Percentiles rank a stretch among this genome's conserved stretches.
phyloP scores from a whole-genome alignment of 2,329 filamentous ascomycete species.

The Ambrosiella beaveri region DNA sequence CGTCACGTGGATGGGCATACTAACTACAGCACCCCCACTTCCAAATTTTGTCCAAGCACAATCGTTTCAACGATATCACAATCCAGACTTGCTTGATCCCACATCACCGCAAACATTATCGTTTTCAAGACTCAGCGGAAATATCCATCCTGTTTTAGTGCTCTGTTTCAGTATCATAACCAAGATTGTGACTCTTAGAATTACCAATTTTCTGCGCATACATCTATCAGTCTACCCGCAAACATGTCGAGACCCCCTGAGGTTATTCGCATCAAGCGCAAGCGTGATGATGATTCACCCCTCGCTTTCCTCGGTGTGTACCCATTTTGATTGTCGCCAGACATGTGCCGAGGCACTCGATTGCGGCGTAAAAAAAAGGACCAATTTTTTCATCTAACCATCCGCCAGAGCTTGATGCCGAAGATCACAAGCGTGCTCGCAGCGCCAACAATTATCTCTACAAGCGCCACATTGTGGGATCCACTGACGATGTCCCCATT shows the following conservation, averaged over 20 bases:
- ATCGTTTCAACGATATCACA: not conserved
- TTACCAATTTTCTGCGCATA: too few species aligned
- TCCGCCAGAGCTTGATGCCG: slow-evolving; percentile 31
- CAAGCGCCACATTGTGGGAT: slow-evolving; percentile 26
- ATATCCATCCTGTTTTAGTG: not conserved
- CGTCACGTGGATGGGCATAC: not conserved
- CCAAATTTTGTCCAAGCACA: not conserved
- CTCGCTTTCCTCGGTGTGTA: slow-evolving; percentile 36
- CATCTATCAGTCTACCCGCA: too few species aligned
- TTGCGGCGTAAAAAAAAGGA: too few species aligned
- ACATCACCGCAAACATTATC: not conserved
- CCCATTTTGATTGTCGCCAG: too few species aligned
- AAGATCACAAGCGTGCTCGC: slow-evolving; percentile 33
- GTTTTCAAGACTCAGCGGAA: not conserved
- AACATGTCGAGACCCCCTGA: slow-evolving; percentile 40
- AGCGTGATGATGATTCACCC: slow-evolving; percentile 35
- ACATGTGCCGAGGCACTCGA: too few species aligned
- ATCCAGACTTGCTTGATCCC: not conserved
- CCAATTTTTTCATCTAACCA: not conserved
- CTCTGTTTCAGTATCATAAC: not conserved
- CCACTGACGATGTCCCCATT: slow-evolving; percentile 12
- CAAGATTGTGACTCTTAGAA: not conserved
- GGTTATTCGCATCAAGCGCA: slow-evolving; percentile 44
- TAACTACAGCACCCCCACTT: not conserved
- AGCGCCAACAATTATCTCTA: slow-evolving; percentile 37